These are phyloP conservation scores for Brassica incana DNA, from an alignment of 345 rosid genomes.

Conservation along the genomic window DNA sequence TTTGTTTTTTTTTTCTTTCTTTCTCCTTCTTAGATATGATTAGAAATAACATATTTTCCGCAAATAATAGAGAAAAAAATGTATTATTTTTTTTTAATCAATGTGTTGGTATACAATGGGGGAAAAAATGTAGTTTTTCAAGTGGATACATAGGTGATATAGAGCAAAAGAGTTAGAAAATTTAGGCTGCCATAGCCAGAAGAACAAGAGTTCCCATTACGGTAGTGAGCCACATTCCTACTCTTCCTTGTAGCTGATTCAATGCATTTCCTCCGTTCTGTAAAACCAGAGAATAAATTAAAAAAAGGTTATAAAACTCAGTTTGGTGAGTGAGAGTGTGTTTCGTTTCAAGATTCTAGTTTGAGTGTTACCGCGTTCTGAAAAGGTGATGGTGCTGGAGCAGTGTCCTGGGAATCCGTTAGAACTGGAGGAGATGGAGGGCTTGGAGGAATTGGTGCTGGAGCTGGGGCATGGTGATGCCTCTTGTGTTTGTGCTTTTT, in stretches of 20 bases:
- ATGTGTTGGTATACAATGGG: slow-evolving; percentile 19
- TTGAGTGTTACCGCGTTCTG: slow-evolving; percentile 48
- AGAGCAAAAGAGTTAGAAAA: slow-evolving; percentile 37
- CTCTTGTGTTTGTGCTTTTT: slow-evolving; percentile 62
- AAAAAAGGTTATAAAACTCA: background rate
- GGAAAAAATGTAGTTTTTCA: slow-evolving; percentile 12
- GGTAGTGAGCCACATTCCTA: slow-evolving; percentile 49
- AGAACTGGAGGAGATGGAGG: slow-evolving; percentile 86
- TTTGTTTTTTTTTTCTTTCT: slow-evolving; percentile 8
- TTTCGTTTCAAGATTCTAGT: slow-evolving; percentile 3
- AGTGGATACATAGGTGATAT: slow-evolving; percentile 28
- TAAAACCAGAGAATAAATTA: slow-evolving; percentile 20
- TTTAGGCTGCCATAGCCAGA: slow-evolving; percentile 48
- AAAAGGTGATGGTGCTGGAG: slow-evolving; percentile 84
- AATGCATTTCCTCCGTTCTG: slow-evolving; percentile 65
- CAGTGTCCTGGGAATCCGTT: slow-evolving; percentile 54
- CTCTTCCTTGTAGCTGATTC: slow-evolving; percentile 47
- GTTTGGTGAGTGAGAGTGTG: background rate
- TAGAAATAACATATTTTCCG: slow-evolving; percentile 4
- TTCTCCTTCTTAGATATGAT: background rate
- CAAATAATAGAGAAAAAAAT: slow-evolving; percentile 19
- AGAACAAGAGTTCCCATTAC: slow-evolving; percentile 52
- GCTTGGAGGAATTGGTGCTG: slow-evolving; percentile 67
- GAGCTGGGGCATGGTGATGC: slow-evolving; percentile 71
- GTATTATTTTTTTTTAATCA: slow-evolving; percentile 28